Base-by-base conservation (phyloP, 2,329 filamentous ascomycete species). In the Alternaria ventricosa region DNA sequence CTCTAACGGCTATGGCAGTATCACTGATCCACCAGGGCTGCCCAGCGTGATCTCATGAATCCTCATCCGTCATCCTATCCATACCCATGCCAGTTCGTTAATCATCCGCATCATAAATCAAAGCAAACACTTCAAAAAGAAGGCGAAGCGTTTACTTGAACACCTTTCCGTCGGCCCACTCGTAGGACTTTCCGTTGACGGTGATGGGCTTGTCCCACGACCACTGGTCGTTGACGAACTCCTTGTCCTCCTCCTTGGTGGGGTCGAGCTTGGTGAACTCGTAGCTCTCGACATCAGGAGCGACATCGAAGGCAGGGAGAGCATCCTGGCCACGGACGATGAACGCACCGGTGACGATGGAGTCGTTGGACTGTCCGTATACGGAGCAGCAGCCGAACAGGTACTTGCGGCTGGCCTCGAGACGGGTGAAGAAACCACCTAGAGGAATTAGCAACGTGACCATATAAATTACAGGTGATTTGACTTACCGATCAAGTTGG, bases 371-470 rank as follows among this genome's bases (percentile, higher is more conserved):
- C 82, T 87, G 83, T 79, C 96, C 96, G 82, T 92, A 99, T 73
- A 99, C 96, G 73, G 92, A 95, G 76, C 89, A 89, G 78, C 87
- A 89, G 76, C 96, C 96, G 85, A 99, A 98, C 81, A 99, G 84
- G 88, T 93, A 97, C 91, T 99, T 99, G 87, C 96, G 94, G 80
- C 93, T 97, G 70, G 82, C 96, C 88, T 99, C 96, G 65, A 99
- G 93, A 87, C 96, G 96, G 82, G 89, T 88, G 86, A 97, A 97
- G 89, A 99, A 97, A 82, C 96, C 96, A 84, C 92, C 85, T 86
- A 7, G 12, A 13, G 8, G 20, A 33, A 65, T 73, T 70, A 76
- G 69, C 57, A 57, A 43, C 55, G 9, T 13, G 55, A 18, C 27
- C 18, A 10, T 12, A 6, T 11, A 36, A 5, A 41, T 20, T 5